Conservation (phyloP, 352 stramenopile species). For the Phytopythium aichiense region DNA sequence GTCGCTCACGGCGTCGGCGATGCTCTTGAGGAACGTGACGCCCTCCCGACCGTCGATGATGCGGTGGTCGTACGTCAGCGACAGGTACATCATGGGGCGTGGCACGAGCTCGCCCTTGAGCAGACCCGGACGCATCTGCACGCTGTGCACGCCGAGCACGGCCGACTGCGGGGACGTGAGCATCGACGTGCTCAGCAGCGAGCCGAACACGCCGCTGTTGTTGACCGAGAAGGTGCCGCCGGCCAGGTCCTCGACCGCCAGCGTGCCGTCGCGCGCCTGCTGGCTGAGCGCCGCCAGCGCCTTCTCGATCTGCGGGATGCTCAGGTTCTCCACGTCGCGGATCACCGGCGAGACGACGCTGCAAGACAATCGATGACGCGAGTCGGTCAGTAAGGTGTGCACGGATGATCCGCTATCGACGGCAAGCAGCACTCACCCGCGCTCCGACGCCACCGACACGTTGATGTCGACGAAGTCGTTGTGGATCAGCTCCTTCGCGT, state of each 20-base stretch:
- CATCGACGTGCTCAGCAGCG: slow-evolving; percentile 98
- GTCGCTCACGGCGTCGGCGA: slow-evolving; percentile 97
- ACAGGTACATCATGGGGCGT: slow-evolving; percentile 99
- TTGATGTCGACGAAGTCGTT: slow-evolving; percentile 98
- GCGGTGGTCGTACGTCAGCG: slow-evolving; percentile 99
- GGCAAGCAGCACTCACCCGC: slow-evolving; percentile 43
- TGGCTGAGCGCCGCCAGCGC: slow-evolving; percentile 89
- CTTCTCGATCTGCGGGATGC: slow-evolving; percentile 96
- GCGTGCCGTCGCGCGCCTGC: slow-evolving; percentile 56
- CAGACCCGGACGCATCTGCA: slow-evolving; percentile 95
- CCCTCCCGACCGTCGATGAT: slow-evolving; percentile 99
- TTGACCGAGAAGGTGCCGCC: slow-evolving; percentile 30
- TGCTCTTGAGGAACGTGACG: slow-evolving; percentile 98
- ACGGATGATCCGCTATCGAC: not conserved
- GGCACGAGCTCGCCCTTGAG: slow-evolving; percentile 92
- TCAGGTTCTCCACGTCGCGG: slow-evolving; percentile 96
- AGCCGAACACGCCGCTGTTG: slow-evolving; percentile 83
- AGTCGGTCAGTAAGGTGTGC: slow-evolving; percentile 1
- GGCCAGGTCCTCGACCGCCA: slow-evolving; percentile 89
- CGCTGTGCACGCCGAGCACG: slow-evolving; percentile 98
- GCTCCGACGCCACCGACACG: slow-evolving; percentile 94
- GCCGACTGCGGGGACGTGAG: slow-evolving; percentile 97
- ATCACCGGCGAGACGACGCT: slow-evolving; percentile 98
- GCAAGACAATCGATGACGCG: not conserved
- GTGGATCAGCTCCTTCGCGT: slow-evolving; percentile 98